Evolutionary conservation across 805 yeast species (phyloP).

Genomic region (Sungouiella thailandica): DNA sequence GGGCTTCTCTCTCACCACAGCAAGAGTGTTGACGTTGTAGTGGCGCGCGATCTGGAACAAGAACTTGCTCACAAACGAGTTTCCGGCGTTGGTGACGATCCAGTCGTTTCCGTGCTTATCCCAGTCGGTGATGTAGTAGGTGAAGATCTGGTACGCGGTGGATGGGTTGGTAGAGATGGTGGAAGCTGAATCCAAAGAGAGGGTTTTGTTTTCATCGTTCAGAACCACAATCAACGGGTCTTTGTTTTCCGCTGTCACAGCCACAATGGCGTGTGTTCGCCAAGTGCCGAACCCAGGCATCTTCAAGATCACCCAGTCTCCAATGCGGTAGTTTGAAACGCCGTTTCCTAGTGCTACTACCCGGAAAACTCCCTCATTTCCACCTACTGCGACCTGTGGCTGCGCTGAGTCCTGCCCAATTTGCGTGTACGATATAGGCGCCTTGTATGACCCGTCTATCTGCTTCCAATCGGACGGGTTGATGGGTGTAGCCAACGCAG

Average conservation of each 20-base stretch:
- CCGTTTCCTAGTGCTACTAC: slow-evolving; percentile 65
- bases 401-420: slow-evolving; percentile 37
- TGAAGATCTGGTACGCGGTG: slow-evolving; percentile 18
- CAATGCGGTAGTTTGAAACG: slow-evolving; percentile 46
- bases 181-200: slow-evolving; percentile 17
- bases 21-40: slow-evolving; percentile 23
- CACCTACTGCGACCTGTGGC: slow-evolving; percentile 66
- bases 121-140: slow-evolving; percentile 18
- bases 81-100: slow-evolving; percentile 32
- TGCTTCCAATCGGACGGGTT: slow-evolving; percentile 91
- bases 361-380: slow-evolving; percentile 90
- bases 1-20: slow-evolving; percentile 25
- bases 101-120: slow-evolving; percentile 20
- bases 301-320: slow-evolving; percentile 18
- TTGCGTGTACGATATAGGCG: slow-evolving; percentile 46
- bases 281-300: slow-evolving; percentile 20
- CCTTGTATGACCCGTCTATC: slow-evolving; percentile 80
- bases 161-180: slow-evolving; percentile 19
- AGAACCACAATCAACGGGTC: slow-evolving; percentile 12
- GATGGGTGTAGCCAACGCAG: slow-evolving; percentile 74
- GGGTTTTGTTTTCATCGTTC: neutral
- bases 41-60: slow-evolving; percentile 25
- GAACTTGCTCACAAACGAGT: slow-evolving; percentile 28
- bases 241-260: slow-evolving; percentile 6
- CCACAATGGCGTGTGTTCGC: slow-evolving; percentile 19